phyloP scores from a whole-genome alignment of 2,329 filamentous ascomycete genomes.

The Fusarium goolgardi region DNA sequence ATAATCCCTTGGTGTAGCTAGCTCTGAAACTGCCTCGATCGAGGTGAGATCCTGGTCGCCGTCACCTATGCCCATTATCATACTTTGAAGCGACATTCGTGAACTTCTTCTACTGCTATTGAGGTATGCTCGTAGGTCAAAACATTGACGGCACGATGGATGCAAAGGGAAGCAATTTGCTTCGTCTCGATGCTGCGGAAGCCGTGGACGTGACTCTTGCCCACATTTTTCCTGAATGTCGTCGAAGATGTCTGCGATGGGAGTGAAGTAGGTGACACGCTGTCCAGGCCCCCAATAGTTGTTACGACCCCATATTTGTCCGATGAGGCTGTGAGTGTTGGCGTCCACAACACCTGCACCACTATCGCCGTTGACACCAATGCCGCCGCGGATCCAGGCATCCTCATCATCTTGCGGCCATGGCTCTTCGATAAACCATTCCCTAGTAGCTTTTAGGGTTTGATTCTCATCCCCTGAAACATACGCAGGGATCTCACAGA shows the following conservation, averaged over 20 bases:
- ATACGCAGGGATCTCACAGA: constrained; percentile 59
- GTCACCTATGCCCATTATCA: constrained; percentile 54
- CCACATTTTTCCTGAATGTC: constrained; percentile 60
- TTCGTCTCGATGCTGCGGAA: constrained; percentile 57
- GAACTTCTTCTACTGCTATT: constrained; percentile 58
- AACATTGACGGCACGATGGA: constrained; percentile 57
- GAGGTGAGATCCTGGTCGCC: constrained; percentile 55
- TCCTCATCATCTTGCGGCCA: constrained; percentile 54
- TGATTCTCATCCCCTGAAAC: constrained; percentile 55
- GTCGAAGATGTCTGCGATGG: constrained; percentile 58
- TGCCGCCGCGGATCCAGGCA: constrained; percentile 59
- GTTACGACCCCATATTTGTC: constrained; percentile 60
- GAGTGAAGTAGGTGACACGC: constrained; percentile 58
- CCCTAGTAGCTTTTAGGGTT: constrained; percentile 57
- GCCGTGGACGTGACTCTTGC: constrained; percentile 53
- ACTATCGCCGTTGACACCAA: constrained; percentile 59
- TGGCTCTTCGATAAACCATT: constrained; percentile 60
- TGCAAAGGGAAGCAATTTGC: constrained; percentile 55
- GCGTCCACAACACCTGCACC: constrained; percentile 58
- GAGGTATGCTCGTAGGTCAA: constrained; percentile 55
- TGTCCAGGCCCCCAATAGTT: constrained; percentile 57
- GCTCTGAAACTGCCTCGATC: constrained; percentile 55
- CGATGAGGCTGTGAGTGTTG: constrained; percentile 54
- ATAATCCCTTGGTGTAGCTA: constrained; percentile 56
- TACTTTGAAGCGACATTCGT: constrained; percentile 56